phyloP scores from a whole-genome alignment of 2,329 filamentous ascomycete genomes.

The Dryadomyces quercus-mongolicae region DNA sequence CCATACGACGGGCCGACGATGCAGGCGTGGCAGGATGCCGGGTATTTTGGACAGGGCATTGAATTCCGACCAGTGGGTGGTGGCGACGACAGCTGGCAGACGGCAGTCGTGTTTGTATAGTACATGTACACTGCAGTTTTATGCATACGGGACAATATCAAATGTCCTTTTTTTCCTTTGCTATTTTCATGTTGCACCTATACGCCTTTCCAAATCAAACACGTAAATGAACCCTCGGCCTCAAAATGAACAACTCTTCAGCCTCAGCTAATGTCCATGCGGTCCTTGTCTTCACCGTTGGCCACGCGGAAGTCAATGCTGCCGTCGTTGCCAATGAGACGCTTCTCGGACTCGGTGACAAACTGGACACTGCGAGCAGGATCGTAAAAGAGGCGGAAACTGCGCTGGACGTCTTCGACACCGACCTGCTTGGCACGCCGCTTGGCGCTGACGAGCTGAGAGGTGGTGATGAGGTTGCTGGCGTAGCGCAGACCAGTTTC shows the following conservation, averaged over 20 bases:
- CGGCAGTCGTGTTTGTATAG: conserved; percentile 22
- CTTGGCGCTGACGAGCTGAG: conserved; percentile 77
- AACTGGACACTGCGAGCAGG: conserved; percentile 80
- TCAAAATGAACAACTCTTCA: neutral
- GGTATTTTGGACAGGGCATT: conserved; percentile 85
- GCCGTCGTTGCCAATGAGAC: conserved; percentile 81
- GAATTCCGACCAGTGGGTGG: conserved; percentile 56
- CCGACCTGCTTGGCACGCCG: conserved; percentile 72
- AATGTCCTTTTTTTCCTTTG: no score
- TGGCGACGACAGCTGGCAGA: conserved; percentile 41
- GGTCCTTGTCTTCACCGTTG: conserved; percentile 35
- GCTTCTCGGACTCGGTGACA: conserved; percentile 79
- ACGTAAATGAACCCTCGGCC: no score
- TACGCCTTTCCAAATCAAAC: neutral
- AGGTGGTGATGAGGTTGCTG: conserved; percentile 95
- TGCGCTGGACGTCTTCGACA: conserved; percentile 82
- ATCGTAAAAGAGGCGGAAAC: conserved; percentile 91
- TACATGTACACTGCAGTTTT: neutral
- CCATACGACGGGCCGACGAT: conserved; percentile 79
- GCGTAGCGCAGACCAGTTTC: conserved; percentile 89
- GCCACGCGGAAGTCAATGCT: conserved; percentile 55
- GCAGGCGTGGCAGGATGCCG: conserved; percentile 81
- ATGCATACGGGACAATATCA: no score
- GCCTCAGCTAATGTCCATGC: conserved; percentile 18
- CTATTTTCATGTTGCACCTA: no score